Conservation (phyloP, 2,329 filamentous ascomycete genomes). For the Calonectria pseudoreteaudii region DNA sequence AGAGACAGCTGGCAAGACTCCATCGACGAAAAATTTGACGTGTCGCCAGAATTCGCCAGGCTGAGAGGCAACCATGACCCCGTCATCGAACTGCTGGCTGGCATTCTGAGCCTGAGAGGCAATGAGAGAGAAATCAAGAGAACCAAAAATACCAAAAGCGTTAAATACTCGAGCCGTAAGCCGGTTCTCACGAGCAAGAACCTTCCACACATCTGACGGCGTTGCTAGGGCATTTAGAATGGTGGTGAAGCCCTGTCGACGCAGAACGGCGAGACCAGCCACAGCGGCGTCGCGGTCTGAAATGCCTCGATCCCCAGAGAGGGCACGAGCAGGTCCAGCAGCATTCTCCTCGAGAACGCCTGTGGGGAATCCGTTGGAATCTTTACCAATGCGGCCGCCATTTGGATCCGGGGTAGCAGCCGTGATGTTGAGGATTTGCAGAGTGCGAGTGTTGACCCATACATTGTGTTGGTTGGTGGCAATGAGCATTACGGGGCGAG, state of each 20-base stretch:
- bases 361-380: background rate
- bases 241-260: background rate
- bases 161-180: background rate
- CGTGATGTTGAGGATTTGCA: background rate
- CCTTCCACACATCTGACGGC: background rate
- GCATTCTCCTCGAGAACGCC: background rate
- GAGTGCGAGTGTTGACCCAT: background rate
- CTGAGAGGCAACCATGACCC: background rate
- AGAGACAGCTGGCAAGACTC: background rate
- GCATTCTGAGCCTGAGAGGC: background rate
- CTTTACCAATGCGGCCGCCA: background rate
- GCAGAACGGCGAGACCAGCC: background rate
- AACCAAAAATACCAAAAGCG: background rate
- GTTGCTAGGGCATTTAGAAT: background rate
- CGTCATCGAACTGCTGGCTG: background rate
- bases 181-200: background rate
- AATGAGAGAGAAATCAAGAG: background rate
- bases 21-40: background rate
- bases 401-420: background rate
- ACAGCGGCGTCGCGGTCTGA: background rate
- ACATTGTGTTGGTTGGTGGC: background rate
- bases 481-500: background rate
- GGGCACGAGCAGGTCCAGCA: background rate
- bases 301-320: background rate
- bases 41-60: background rate